Base-by-base conservation (phyloP, 352 stramenopile species). In the Phytophthora ohioensis region DNA sequence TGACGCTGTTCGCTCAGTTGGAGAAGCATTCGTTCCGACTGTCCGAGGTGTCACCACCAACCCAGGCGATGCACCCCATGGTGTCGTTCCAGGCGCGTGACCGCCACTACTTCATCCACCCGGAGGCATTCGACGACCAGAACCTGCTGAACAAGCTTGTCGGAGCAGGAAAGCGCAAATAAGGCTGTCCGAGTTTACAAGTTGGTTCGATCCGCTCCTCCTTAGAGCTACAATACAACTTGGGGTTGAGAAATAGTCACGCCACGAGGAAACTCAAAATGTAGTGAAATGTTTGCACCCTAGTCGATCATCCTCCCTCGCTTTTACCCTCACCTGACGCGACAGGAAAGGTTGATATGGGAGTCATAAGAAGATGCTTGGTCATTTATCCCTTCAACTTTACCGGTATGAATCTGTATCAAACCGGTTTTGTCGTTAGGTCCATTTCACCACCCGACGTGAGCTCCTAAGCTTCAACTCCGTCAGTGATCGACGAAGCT, bases 11-110 rank as follows among this genome's bases (percentile, higher is more conserved):
- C 34, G 86, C 87, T 60, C 81, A 84, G 59, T 66, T 82, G 56
- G 78, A 72, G 67, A 76, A 79, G 30, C 65, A 68, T 45, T 74
- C 75, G 53, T 95, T 95, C 64, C 73, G 68, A 57, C 71, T 95
- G 34, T 84, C 81, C 15, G 84, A 92, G 39, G 83, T 89, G 36
- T 71, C 71, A 2, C 80, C 74, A 8, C 85, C 85, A 7, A 72
- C 71, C n/a, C 69, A 69, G 47, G 86, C 78, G 8, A 94, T 94
- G 85, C 88, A 95, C 65, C 88, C 88, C 38, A 94, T 95, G 88
- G 75, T 92, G 48, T 91, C 84, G 48, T 94, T 96, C 82, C 75
- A 90, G 57, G 88, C 84, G 17, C 71, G 78, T 34, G 82, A 69
- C 21, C 75, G 80, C 35, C 81, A 87, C 72, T 94, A 88, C 54